Conservation (phyloP, 2,329 filamentous ascomycete genomes). For the Saccharata proteae region DNA sequence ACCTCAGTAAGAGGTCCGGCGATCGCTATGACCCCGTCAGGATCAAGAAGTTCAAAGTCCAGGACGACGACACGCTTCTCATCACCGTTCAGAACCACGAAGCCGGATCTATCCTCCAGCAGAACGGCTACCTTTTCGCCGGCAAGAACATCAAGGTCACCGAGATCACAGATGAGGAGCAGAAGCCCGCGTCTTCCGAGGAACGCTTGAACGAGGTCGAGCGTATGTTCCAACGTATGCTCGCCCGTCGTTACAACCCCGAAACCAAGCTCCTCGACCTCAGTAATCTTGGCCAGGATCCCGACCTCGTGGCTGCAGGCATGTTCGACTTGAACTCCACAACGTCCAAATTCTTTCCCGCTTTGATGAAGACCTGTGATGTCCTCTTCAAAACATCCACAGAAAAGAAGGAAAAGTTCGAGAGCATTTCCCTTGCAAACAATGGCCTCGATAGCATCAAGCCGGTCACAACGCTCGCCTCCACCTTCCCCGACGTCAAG, state of each 20-base stretch:
- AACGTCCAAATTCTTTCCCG: slow-evolving; percentile 80
- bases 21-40: slow-evolving; percentile 16
- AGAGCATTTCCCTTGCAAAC: slow-evolving; percentile 68
- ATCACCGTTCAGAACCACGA: slow-evolving; percentile 26
- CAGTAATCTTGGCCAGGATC: slow-evolving; percentile 62
- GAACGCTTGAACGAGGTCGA: slow-evolving; percentile 6
- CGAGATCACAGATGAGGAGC: slow-evolving; percentile 13
- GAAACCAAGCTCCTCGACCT: slow-evolving; percentile 68
- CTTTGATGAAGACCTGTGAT: slow-evolving; percentile 78
- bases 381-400: slow-evolving; percentile 58
- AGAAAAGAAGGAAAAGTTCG: slow-evolving; percentile 65
- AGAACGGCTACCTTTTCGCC: slow-evolving; percentile 30
- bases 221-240: slow-evolving; percentile 51
- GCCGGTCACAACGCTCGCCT: slow-evolving; percentile 61
- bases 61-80: slow-evolving; percentile 22
- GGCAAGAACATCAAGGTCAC: slow-evolving; percentile 26
- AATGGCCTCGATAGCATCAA: slow-evolving; percentile 66
- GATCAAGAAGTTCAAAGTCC: slow-evolving; percentile 24
- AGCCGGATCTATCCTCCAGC: slow-evolving; percentile 20
- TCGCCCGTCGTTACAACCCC: slow-evolving; percentile 62
- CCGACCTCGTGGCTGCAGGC: slow-evolving; percentile 58
- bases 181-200: slow-evolving; percentile 8
- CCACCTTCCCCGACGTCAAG: slow-evolving; percentile 72
- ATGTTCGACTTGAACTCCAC: slow-evolving; percentile 62
- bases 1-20: slow-evolving; percentile 13